Evolutionary conservation across 2,329 filamentous ascomycete species (phyloP), one percentile per base, ranked within the genome.

Genomic region (Talaromyces islandicus): DNA sequence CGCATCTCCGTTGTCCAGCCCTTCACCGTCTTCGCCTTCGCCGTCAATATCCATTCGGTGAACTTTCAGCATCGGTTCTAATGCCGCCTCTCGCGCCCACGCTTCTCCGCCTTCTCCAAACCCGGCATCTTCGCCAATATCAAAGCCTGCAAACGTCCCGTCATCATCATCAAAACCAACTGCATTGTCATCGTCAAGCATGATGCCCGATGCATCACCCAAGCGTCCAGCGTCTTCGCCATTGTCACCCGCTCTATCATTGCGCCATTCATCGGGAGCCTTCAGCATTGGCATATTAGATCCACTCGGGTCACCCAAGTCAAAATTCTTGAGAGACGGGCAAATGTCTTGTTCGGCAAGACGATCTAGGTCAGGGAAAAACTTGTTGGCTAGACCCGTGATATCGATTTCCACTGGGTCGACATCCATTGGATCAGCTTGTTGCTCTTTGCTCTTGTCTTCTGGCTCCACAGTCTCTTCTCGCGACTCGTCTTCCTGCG

Each of bases 61-160:
- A 25, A 93, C 86, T 56, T 91, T 89, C 78, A 92, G 89, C 77
- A 95, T 91, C 48, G 90, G 91, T 68, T 93, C 90, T 21, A 93
- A 78, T 11, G 90, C 92, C 46, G 92, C 92, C 73, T 97, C 91
- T 66, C 88, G 86, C 5, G 93, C 94, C 93, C 94, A 99, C 1
- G 89, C 91, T 73, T 99, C 94, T 64, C 94, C 94, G 62, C 94
- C 94, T 72, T 97, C 92, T 27, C 94, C 94, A 71, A 99, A 99
- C 83, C 85, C 24, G 79, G 89, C 62, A 64, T 95, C 89, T 19
- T 77, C 79, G 32, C 75, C 84, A 52, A 88, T 77, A 63, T 91
- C 88, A 57, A 91, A 91, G 53, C 83, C 88, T 50, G 87, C 90
- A 41, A 92, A 78, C 5, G 80, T 77, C 41, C 83, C 84, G 64